Percentiles rank a stretch among this genome's conserved stretches.
phyloP scores from a whole-genome alignment of 331 rosid species.

The Rosa hybrid region DNA sequence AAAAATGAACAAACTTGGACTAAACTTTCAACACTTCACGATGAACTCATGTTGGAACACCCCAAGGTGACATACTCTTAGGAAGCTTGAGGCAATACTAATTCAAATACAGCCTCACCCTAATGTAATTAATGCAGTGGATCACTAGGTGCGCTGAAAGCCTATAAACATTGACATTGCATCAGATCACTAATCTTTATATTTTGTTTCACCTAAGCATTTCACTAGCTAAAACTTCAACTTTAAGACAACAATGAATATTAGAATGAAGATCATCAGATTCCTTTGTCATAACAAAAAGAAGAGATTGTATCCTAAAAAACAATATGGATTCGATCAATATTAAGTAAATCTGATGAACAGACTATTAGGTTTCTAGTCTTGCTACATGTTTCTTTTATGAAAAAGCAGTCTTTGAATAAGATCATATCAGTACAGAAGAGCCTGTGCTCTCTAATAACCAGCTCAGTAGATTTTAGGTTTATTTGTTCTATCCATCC shows the following conservation, averaged over 20 bases:
- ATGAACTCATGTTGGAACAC: not conserved
- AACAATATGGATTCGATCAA: not conserved
- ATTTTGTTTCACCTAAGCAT: not conserved
- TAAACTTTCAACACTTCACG: not conserved
- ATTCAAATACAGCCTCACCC: not conserved
- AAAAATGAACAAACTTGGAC: not conserved
- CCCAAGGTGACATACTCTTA: not conserved
- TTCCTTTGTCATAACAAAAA: not conserved
- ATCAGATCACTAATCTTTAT: not conserved
- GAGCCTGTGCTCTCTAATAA: not conserved
- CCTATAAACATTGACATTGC: not conserved
- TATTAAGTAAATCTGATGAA: not conserved
- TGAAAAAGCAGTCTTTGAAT: not conserved
- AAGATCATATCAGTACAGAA: not conserved
- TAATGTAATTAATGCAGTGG: not conserved
- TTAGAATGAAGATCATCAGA: not conserved
- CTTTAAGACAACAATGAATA: not conserved
- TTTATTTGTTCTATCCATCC: conserved; percentile 6
- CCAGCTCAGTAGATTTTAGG: not conserved
- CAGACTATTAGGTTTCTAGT: not conserved
- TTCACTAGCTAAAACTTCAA: not conserved
- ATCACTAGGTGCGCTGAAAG: not conserved
- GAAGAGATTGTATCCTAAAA: not conserved
- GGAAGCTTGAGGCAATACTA: conserved; percentile 6
- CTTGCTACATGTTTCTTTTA: not conserved